Percentiles rank a stretch among this genome's conserved stretches.
These are phyloP conservation scores for Diutina sp. DNA, from an alignment of 1,139 yeast species.

Conservation along the genomic window DNA sequence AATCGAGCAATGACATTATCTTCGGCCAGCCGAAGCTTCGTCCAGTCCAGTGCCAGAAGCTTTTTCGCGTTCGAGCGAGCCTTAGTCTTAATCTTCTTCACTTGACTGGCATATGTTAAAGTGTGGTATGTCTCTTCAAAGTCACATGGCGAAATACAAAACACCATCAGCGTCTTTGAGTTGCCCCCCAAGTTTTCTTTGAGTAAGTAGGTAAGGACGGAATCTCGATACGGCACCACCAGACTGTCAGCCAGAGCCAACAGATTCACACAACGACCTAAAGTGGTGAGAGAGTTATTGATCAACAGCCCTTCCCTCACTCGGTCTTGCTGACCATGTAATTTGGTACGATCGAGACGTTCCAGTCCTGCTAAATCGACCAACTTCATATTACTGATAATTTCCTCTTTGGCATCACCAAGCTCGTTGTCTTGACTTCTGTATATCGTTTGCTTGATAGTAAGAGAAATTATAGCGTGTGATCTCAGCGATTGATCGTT, in stretches of 20 bases:
- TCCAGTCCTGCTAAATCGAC: conserved; percentile 83
- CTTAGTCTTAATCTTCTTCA: conserved; percentile 49
- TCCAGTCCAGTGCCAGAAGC: not conserved
- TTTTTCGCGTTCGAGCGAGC: not conserved
- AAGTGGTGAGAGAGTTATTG: conserved; percentile 61
- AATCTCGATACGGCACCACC: conserved; percentile 64
- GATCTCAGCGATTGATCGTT: conserved; percentile 63
- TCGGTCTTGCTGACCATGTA: conserved; percentile 47
- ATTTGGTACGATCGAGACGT: conserved; percentile 49
- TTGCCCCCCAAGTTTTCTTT: conserved; percentile 67
- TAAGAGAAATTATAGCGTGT: conserved; percentile 62
- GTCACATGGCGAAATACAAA: conserved; percentile 65
- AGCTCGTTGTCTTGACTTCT: conserved; percentile 11
- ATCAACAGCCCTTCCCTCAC: conserved; percentile 65
- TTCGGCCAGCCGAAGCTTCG: not conserved
- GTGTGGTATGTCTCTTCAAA: conserved; percentile 68
- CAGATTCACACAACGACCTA: conserved; percentile 62
- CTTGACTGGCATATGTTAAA: conserved; percentile 62
- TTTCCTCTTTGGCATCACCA: conserved; percentile 41
- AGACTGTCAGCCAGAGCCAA: conserved; percentile 29
- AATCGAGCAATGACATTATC: not conserved
- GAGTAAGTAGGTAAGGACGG: conserved; percentile 56
- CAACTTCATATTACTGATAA: conserved; percentile 46
- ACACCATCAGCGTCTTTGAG: conserved; percentile 64
- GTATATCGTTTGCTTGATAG: conserved; percentile 43